These are phyloP conservation scores for Leucocoprinus sp. DNA, from an alignment of 768 basidiomycete species.

Conservation along the genomic window DNA sequence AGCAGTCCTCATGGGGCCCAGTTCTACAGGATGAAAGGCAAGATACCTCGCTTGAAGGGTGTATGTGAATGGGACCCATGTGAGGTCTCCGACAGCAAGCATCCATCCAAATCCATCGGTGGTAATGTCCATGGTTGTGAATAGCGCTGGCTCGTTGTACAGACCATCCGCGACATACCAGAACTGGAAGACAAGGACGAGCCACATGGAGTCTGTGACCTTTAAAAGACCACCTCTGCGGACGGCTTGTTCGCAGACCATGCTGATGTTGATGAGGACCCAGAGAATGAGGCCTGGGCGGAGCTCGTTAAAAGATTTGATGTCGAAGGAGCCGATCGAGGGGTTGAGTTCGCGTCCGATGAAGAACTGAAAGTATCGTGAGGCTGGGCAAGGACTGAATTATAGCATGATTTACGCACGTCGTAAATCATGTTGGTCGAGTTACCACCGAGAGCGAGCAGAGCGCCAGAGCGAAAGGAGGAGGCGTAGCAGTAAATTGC, in stretches of 20 bases:
- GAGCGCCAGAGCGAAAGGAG: constrained; percentile 60
- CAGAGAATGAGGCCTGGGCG: constrained; percentile 89
- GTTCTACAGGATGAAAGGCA: constrained; percentile 78
- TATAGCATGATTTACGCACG: constrained; percentile 38
- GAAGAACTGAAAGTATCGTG: constrained; percentile 52
- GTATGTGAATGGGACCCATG: constrained; percentile 94
- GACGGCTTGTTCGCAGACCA: constrained; percentile 85
- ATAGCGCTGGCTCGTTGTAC: constrained; percentile 88
- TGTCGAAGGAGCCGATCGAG: constrained; percentile 59
- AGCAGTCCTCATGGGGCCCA: constrained; percentile 51
- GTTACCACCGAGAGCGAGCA: constrained; percentile 92
- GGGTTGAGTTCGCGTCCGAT: constrained; percentile 96
- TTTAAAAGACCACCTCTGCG: constrained; percentile 60
- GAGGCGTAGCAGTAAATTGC: constrained; percentile 59
- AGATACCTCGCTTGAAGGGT: constrained; percentile 91
- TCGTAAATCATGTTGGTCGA: constrained; percentile 83
- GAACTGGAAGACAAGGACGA: constrained; percentile 77
- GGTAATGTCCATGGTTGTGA: constrained; percentile 97
- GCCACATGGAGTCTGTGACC: constrained; percentile 86
- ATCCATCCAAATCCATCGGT: constrained; percentile 99
- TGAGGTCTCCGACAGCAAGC: constrained; percentile 87
- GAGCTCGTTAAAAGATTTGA: constrained; percentile 75
- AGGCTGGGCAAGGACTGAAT: not conserved
- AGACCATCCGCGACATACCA: constrained; percentile 83
- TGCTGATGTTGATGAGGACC: constrained; percentile 82